Conservation (phyloP, 108 stramenopile genomes). For the Skeletonema grethae region DNA sequence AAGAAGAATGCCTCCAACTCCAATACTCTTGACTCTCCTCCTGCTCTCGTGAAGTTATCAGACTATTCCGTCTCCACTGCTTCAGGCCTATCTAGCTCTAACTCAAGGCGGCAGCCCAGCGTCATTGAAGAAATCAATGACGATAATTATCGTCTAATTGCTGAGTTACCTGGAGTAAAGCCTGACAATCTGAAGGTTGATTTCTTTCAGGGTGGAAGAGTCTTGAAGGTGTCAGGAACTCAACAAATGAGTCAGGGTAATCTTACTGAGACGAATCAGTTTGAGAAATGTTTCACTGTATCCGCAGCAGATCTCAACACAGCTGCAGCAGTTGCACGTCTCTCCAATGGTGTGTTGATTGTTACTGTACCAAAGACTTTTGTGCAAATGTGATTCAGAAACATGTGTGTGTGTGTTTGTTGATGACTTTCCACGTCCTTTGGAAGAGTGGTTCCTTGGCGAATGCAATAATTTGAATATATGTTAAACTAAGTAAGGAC, state of each 20-base stretch:
- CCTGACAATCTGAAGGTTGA: not conserved
- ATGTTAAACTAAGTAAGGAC: no score
- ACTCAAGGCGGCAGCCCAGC: not conserved
- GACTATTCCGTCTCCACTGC: not conserved
- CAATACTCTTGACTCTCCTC: not conserved
- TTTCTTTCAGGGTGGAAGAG: not conserved
- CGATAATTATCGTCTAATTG: not conserved
- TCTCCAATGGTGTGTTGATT: slow-evolving; percentile 23
- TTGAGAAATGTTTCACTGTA: not conserved
- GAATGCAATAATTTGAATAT: no score
- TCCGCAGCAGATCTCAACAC: slow-evolving; percentile 3
- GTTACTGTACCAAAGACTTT: slow-evolving; percentile 23
- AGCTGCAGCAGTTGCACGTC: slow-evolving; percentile 11
- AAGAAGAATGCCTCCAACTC: not conserved
- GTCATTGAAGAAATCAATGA: not conserved
- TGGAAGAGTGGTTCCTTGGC: no score
- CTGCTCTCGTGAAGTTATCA: not conserved
- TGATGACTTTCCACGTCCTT: no score
- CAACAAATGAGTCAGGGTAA: not conserved
- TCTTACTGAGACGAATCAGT: not conserved
- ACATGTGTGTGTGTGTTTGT: no score
- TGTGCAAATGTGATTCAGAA: no score
- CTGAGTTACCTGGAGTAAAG: not conserved
- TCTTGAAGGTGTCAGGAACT: not conserved
- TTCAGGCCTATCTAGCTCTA: not conserved